Base-by-base conservation (phyloP, 164 flowering plant genomes). In the Nelumbo lutea region DNA sequence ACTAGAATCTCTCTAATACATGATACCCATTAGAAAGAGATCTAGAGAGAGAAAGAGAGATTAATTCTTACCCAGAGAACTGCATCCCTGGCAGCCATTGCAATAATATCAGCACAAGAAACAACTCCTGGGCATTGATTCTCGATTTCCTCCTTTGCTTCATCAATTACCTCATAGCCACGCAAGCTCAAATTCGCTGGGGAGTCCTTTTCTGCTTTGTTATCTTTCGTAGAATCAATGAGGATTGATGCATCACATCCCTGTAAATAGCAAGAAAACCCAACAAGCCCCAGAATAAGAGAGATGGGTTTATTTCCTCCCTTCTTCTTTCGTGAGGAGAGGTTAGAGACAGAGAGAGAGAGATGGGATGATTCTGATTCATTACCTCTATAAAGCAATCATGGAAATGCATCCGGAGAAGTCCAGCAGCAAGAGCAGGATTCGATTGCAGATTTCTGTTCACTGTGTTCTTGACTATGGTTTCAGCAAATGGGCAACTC, bases 221-320 rank as follows among this genome's bases (percentile, higher is more conserved):
- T 91, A 38, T 76, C 85, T 42, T 86, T 82, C 4, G 94, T 88
- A 3, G 98, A 88, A 70, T 93, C 97, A 3, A 90, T 55, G 4
- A 93, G 81, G 41, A 93, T 65, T 1, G 98, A 93, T 11, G 77
- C 97, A 75, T 93, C 98, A 73, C 98, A 93, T n/a, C 97, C 98
- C 98, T 93, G 27, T 27, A 41, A 44, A 51, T 15, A 10, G 5
- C 9, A 14, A 9, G 40, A 59, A n/a, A 56, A 61, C 62, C 67
- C 40, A 11, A 2, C 61, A 39, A 64, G 2, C 14, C 38, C 6
- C 3, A 63, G 27, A 43, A 9, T 6, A 10, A 62, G 8, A 62
- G 4, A 15, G 40, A 64, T 13, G 40, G 27, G 27, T 27, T 27
- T 27, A 27, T 27, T 27, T 27, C 27, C 27, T 27, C 27, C 27